Base-by-base conservation (phyloP, 805 yeast genomes). In the Wickerhamomyces rabaulensis region DNA sequence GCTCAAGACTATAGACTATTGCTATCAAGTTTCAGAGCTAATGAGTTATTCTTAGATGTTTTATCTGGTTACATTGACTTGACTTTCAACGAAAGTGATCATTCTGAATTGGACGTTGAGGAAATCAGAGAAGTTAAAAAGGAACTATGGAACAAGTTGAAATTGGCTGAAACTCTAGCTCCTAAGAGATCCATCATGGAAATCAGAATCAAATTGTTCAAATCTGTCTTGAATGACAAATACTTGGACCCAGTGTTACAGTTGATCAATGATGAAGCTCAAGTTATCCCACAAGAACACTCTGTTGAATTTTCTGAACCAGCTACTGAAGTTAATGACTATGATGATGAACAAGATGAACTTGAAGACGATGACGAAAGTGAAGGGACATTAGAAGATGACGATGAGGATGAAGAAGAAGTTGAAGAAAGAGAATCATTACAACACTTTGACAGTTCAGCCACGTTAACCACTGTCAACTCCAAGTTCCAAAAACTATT, bases 1-100 rank as follows among this genome's bases (percentile, higher is more conserved):
- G 42, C 40, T 19, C 31, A 42, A 31, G 65, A 61, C 40, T 55
- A 63, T 41, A 57, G 60, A 40, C 25, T 48, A 2, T 29, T 59
- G 3, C 38, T 59, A 6, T 50, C 54, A 17, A 54, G 60, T 35
- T 44, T 64, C 5, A 58, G 64, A 51, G 58, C 65, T 10, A 63
- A 61, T 48, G 67, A 63, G 46, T 38, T 64, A 9, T 56, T 61
- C 45, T 52, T 64, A 46, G 55, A 54, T 31, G 59, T 58, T 12
- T 33, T 60, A 25, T 43, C 61, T 22, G 58, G 50, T 25, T 60
- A 58, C 41, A 55, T 57, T 35, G 50, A 53, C 35, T 50, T 60
- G 44, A 58, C 57, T 10, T 58, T 57, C 44, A 56, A 55, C 40
- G 48, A 51, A 31, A 49, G 46, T 8, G n/a, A 23, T 6, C 22